These are phyloP conservation scores for Neophaeococcomyces mojaviensis DNA, from an alignment of 2,329 filamentous ascomycete genomes.

Conservation along the genomic window DNA sequence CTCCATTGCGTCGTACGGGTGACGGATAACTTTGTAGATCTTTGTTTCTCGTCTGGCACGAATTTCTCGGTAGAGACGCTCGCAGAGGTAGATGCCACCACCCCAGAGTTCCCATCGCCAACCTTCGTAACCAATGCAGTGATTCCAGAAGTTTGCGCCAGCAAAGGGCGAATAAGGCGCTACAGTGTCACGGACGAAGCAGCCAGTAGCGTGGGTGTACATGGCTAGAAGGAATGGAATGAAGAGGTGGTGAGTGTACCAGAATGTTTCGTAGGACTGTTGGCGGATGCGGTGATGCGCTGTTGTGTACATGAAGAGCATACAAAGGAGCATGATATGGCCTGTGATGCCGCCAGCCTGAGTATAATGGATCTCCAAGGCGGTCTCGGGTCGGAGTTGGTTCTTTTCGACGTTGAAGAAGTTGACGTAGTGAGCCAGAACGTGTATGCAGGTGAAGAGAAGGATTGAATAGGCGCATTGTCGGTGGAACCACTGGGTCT, in stretches of 20 bases:
- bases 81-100: conserved; percentile 75
- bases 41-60: conserved; percentile 74
- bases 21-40: conserved; percentile 88
- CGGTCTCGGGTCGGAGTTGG: conserved; percentile 71
- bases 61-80: conserved; percentile 86
- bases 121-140: conserved; percentile 90
- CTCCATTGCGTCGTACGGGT: conserved; percentile 94
- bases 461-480: conserved; percentile 87
- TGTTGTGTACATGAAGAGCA: conserved; percentile 97
- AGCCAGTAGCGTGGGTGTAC: conserved; percentile 92
- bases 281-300: conserved; percentile 89
- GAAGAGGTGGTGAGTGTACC: conserved; percentile 99
- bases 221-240: conserved; percentile 88
- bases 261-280: conserved; percentile 96
- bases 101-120: conserved; percentile 95
- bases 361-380: conserved; percentile 84
- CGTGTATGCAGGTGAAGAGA: conserved; percentile 72
- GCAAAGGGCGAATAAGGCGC: conserved; percentile 75
- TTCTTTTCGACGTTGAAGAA: conserved; percentile 91
- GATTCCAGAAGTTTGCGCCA: conserved; percentile 71
- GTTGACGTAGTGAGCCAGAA: conserved; percentile 84
- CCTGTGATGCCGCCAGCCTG: conserved; percentile 88
- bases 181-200: conserved; percentile 82
- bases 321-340: conserved; percentile 97
- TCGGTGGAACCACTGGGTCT: conserved; percentile 93